Conservation (phyloP, 2,329 filamentous ascomycete genomes). For the Aureobasidium sp. region DNA sequence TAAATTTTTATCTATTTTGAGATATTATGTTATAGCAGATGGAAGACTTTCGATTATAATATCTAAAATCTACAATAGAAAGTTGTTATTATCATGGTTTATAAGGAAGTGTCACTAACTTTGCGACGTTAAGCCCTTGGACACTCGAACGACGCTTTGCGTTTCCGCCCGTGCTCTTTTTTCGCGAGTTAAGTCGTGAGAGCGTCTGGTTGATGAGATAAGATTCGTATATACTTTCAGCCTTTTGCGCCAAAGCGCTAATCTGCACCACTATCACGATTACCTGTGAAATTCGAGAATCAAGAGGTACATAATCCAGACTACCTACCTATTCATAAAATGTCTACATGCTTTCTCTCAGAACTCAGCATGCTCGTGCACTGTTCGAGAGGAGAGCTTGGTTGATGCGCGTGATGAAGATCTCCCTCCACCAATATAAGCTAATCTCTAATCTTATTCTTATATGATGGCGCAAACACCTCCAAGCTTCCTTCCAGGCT, state of each 20-base stretch:
- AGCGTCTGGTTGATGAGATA: no score
- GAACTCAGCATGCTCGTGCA: background rate
- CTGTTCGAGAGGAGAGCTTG: background rate
- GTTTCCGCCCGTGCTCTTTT: no score
- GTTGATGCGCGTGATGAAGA: slow-evolving; percentile 2
- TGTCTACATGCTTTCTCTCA: no score
- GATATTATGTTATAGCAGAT: background rate
- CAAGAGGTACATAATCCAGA: background rate
- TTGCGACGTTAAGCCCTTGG: no score
- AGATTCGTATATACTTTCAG: background rate
- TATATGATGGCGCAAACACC: background rate
- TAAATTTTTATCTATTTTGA: background rate
- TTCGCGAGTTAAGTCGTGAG: no score
- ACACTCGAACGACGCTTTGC: no score
- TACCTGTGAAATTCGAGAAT: no score
- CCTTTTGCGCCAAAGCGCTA: background rate
- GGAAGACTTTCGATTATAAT: no score
- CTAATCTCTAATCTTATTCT: slow-evolving; percentile 9
- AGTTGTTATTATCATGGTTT: no score
- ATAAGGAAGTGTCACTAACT: no score
- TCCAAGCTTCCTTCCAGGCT: background rate
- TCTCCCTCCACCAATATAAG: background rate
- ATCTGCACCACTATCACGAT: background rate
- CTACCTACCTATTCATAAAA: background rate
- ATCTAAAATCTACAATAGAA: no score